Evolutionary conservation across 345 rosid genomes (phyloP).

Genomic region (Iberis pinnata): DNA sequence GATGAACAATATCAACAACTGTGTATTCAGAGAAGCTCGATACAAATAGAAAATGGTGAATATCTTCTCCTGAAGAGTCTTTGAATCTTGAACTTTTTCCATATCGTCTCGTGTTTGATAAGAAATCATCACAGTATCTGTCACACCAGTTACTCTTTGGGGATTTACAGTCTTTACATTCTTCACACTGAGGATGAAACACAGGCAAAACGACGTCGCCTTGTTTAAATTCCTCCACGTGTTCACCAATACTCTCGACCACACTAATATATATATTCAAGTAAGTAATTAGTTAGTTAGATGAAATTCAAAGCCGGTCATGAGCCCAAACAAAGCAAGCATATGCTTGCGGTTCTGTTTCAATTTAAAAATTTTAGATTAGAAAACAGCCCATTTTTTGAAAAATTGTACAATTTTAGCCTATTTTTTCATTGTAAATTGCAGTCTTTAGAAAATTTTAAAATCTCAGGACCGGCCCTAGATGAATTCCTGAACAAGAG

Average conservation of each 20-base stretch:
- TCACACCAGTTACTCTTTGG: slow-evolving; percentile 47
- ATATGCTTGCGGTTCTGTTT: too few species aligned
- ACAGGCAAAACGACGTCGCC: slow-evolving; percentile 56
- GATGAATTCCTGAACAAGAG: too few species aligned
- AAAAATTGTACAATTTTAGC: too few species aligned
- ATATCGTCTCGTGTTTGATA: slow-evolving; percentile 40
- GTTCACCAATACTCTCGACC: slow-evolving; percentile 68
- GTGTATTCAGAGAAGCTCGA: slow-evolving; percentile 75
- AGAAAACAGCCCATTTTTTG: too few species aligned
- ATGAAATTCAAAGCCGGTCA: neutral
- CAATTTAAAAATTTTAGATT: too few species aligned
- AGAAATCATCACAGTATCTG: neutral
- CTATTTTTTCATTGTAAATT: too few species aligned
- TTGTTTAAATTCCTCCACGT: slow-evolving; percentile 42
- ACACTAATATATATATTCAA: slow-evolving; percentile 21
- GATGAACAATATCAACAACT: slow-evolving; percentile 47
- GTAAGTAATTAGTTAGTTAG: neutral
- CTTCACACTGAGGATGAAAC: slow-evolving; percentile 44
- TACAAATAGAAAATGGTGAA: slow-evolving; percentile 44
- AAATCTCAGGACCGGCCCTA: too few species aligned
- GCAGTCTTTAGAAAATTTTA: too few species aligned
- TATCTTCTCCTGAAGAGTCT: slow-evolving; percentile 41
- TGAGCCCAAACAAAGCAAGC: too few species aligned
- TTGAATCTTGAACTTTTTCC: slow-evolving; percentile 46
- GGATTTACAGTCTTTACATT: slow-evolving; percentile 49